phyloP scores from a whole-genome alignment of 768 basidiomycete species.

The Tricholoma matsutake region DNA sequence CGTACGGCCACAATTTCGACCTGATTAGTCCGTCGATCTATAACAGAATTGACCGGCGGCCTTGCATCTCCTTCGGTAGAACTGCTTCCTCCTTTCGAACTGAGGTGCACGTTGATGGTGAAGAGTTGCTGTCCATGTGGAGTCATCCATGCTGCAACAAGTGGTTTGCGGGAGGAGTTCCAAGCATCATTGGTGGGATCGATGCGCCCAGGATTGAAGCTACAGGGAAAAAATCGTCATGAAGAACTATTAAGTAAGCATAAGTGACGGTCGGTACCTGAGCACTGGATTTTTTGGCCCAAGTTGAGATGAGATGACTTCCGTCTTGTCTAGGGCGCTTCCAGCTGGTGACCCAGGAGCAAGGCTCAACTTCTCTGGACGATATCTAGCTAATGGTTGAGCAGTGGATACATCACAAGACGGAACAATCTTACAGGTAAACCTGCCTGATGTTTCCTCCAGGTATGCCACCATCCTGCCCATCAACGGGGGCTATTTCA shows the following conservation, averaged over 20 bases:
- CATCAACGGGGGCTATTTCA: conserved; percentile 49
- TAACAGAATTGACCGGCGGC: conserved; percentile 53
- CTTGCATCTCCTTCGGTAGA: conserved; percentile 54
- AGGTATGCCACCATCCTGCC: conserved; percentile 55
- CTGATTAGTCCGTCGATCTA: conserved; percentile 47
- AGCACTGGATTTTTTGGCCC: conserved; percentile 28
- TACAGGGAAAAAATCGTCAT: conserved; percentile 18
- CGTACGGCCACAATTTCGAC: conserved; percentile 49
- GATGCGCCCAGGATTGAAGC: conserved; percentile 61
- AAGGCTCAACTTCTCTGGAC: conserved; percentile 46
- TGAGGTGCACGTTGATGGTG: conserved; percentile 59
- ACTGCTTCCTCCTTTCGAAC: conserved; percentile 55
- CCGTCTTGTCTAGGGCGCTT: conserved; percentile 42
- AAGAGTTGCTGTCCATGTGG: conserved; percentile 42
- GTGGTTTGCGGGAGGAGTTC: conserved; percentile 55
- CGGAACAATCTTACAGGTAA: conserved; percentile 40
- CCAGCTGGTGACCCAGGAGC: conserved; percentile 45
- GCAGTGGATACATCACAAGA: not conserved
- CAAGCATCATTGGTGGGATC: conserved; percentile 55
- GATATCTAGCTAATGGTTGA: conserved; percentile 31
- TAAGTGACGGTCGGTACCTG: conserved; percentile 30
- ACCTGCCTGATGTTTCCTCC: conserved; percentile 64
- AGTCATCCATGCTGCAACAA: conserved; percentile 56
- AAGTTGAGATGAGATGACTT: conserved; percentile 31
- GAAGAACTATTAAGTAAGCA: not conserved